Base-by-base conservation (phyloP, 2,329 filamentous ascomycete species). In the Aspergillus melleus region DNA sequence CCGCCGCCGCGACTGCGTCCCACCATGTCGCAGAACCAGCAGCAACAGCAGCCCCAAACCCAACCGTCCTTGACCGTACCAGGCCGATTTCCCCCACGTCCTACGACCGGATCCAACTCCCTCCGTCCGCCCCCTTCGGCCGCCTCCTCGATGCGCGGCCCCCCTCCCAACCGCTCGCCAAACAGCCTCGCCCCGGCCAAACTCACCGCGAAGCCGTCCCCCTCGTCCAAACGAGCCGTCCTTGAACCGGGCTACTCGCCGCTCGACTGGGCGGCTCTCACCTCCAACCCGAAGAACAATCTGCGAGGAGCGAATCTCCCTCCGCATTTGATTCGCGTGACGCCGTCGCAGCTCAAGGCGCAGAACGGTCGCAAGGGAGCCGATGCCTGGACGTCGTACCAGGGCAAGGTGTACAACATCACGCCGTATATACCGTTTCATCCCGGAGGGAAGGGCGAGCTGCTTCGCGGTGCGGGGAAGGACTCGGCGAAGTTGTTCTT, bases 371-470 rank as follows among this genome's bases (percentile, higher is more conserved):
- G 94, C 30, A 90, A 90, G 72, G 92, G 92, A 9, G 88, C 85
- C 62, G 91, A 96, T 69, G 92, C 93, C 0, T 99, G 95, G 95
- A 96, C 90, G 61, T 90, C 87, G 1, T 88, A 96, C 61, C 89
- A 91, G 61, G 93, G 94, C 1, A 90, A 90, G 70, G 94, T 98
- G 29, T 99, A 98, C 78, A 98, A 98, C 71, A 88, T 99, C 59
- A 89, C 89, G 0, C 92, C 94, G 0, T 99, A 98, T 72, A 74
- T 92, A 39, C 88, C 90, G 1, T 99, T 92, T 72, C 95, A 99
- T 74, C 95, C 95, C 0, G 95, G 95, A 22, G 95, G 81, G 4
- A 80, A 81, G 65, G 78, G 82, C 24, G 87, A 90, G 69, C 79
- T 87, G 75, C 81, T 89, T 51, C 80, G 84, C 29, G 82, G 83